Conservation (phyloP, 768 basidiomycete species). For the Lentinula guzmanii region DNA sequence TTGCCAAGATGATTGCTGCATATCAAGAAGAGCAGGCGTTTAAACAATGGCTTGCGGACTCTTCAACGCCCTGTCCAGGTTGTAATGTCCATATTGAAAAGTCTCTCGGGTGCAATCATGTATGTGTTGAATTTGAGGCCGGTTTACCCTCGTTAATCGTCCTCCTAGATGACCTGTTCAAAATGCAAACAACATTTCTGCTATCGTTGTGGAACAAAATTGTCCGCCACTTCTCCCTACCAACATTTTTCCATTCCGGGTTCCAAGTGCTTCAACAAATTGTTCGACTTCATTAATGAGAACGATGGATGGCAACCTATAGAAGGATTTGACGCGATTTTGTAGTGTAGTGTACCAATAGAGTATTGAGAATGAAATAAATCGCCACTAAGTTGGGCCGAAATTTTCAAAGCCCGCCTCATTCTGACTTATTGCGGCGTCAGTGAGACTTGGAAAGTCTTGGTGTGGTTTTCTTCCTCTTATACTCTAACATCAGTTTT, state of each 20-base stretch:
- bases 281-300: slow-evolving; percentile 51
- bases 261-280: slow-evolving; percentile 50
- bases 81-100: slow-evolving; percentile 74
- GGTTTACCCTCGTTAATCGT: slow-evolving; percentile 6
- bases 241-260: slow-evolving; percentile 57
- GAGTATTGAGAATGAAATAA: not conserved
- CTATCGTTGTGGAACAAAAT: slow-evolving; percentile 63
- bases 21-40: slow-evolving; percentile 75
- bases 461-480: not conserved
- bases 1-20: slow-evolving; percentile 52
- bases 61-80: slow-evolving; percentile 68
- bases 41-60: slow-evolving; percentile 61
- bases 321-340: slow-evolving; percentile 24
- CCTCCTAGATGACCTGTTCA: slow-evolving; percentile 65
- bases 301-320: slow-evolving; percentile 44
- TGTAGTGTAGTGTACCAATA: not conserved
- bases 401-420: not conserved
- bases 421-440: not conserved
- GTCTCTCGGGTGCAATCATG: slow-evolving; percentile 82
- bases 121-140: slow-evolving; percentile 28
- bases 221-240: slow-evolving; percentile 52
- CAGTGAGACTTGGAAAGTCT: slow-evolving; percentile 4
- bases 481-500: slow-evolving; percentile 5
- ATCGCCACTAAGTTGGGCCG: slow-evolving; percentile 9
- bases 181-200: slow-evolving; percentile 78